Base-by-base conservation (phyloP, 352 stramenopile genomes). In the Saprolegnia diclina region DNA sequence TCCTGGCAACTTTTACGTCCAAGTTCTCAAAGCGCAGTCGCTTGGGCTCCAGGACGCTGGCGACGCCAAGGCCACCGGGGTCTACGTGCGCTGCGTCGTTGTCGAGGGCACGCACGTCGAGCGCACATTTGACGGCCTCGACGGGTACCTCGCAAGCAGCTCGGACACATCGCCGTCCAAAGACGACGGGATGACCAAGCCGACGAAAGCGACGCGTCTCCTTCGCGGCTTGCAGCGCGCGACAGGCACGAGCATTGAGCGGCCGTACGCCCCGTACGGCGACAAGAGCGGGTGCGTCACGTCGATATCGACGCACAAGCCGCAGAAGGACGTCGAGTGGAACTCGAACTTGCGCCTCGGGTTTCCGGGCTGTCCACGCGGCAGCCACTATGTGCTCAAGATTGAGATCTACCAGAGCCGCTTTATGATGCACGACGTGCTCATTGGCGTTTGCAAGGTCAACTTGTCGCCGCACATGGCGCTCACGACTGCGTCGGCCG, bases 381-480 rank as follows among this genome's bases (percentile, higher is more conserved):
- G 85, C 0, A 88, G 87, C 56, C 84, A 84, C 13, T 93, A 91
- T 44, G 90, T 84, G 38, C 50, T 93, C 19, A 91, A 90, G 55
- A 77, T 91, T 4, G 85, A 93, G 67, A 80, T 91, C 0, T 93
- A 91, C 54, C 85, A 93, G 53, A 93, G 83, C 75, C 82, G 83
- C 6, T 93, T 93, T 56, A 91, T 93, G 83, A 73, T 91, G 5
- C 74, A 77, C 1, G 85, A 94, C 65, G 83, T 88, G 56, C 64
- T 94, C 14, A 70, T 94, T 55, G 85, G 85, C 21, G 85, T 94
- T 0, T 94, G 83, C 61, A 91, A 89, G 66, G 89, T 94, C 73
- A 94, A 94, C 57, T 73, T 94, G 22, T 91, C 80, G n/a, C 83
- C 85, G n/a, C 83, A 93, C 64, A 57, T 93, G 16, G 88, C 83